Evolutionary conservation across 495 filamentous ascomycete genomes (phyloP), one percentile per base, ranked within the genome.

Genomic region (Hypoxylon lienhwacheense): DNA sequence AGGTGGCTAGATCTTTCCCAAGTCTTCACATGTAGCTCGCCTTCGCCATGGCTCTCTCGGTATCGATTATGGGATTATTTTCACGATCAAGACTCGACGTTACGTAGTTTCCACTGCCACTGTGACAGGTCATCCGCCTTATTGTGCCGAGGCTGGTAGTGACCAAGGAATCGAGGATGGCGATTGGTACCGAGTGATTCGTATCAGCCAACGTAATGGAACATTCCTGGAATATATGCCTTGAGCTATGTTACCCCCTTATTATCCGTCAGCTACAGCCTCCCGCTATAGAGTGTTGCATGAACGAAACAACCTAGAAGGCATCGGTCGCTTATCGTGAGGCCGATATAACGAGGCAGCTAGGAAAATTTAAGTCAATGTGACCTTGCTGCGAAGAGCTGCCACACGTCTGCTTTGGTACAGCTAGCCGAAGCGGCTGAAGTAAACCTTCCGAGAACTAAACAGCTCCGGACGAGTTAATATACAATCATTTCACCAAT

Each of bases 201-300:
- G 49, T 39, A 44, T 61, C 55, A 41, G 57, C 57, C 47, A 34
- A 51, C 47, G 56, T 28, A 55, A 55, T 34, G 17, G 22, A 35
- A 24, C 24, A n/a, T 10, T 52, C 24, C 31, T 33, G 17, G 22
- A 14, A 17, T 26, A 14, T 25, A 31, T 5, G n/a, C n/a, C n/a
- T 7, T 32, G 25, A 26, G 16, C 15, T 26, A 33, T 45, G 29
- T 26, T 32, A 12, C 29, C 48, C 28, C 33, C 35, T 35, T 4
- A 43, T 12, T 10, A 43, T 12, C 12, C 37, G 15, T 43, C 55
- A 59, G 48, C 47, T 48, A 43, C 19, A 35, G 8, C 6, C 32
- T 29, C 42, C 21, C 20, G 21, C 43, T 47, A 52, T 22, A 36
- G 21, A 36, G 39, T 16, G 40, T 52, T 16, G 0, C 22, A 51